Percentiles rank a stretch among this genome's conserved stretches.
Conservation (phyloP, 352 stramenopile genomes). For the Stramenopiles sp. region DNA sequence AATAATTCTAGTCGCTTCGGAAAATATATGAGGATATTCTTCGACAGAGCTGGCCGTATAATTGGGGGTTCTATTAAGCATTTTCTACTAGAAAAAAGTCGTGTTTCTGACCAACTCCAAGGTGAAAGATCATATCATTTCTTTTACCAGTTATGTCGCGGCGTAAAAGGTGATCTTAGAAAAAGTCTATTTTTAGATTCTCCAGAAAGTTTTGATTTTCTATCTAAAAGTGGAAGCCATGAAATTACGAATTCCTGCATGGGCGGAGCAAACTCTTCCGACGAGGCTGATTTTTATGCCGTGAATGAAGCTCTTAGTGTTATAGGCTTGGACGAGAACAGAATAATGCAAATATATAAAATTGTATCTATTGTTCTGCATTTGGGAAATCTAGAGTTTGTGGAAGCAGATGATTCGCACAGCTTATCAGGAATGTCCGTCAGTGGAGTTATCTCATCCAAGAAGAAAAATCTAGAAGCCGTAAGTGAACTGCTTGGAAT, state of each 20-base stretch:
- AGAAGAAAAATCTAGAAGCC: background rate
- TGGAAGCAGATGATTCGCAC: slow-evolving; percentile 13
- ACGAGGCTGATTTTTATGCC: background rate
- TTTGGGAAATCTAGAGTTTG: slow-evolving; percentile 23
- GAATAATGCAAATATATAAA: background rate
- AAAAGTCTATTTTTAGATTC: background rate
- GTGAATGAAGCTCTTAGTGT: background rate
- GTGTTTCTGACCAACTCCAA: slow-evolving; percentile 57
- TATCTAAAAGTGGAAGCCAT: background rate
- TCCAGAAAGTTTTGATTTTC: background rate
- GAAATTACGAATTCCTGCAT: background rate
- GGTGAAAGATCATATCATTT: slow-evolving; percentile 90
- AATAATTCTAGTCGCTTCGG: slow-evolving; percentile 90
- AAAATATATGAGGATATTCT: slow-evolving; percentile 92
- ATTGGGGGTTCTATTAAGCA: slow-evolving; percentile 65
- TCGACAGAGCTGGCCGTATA: slow-evolving; percentile 71
- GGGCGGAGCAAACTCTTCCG: background rate
- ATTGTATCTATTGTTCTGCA: slow-evolving; percentile 19
- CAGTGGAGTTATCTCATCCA: background rate
- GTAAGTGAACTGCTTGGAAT: background rate
- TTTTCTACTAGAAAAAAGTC: slow-evolving; percentile 67
- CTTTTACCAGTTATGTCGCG: slow-evolving; percentile 76
- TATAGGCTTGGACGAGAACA: background rate
- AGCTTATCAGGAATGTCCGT: background rate
- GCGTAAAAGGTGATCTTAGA: background rate